These are phyloP conservation scores for Tuber aestivum DNA, from an alignment of 495 filamentous ascomycete genomes.

Conservation along the genomic window DNA sequence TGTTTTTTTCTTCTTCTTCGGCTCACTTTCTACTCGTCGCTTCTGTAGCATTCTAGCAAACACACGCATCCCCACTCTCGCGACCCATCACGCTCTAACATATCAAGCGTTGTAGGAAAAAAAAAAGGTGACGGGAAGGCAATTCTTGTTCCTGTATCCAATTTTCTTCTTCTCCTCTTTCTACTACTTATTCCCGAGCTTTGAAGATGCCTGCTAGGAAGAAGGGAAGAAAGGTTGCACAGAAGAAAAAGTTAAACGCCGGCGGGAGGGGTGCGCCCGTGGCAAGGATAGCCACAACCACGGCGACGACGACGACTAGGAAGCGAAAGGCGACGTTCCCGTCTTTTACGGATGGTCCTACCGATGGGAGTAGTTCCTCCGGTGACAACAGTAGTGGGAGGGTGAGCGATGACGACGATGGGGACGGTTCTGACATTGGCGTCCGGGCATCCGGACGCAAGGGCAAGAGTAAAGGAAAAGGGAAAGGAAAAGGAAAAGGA, in stretches of 20 bases:
- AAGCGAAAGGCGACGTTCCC: background rate
- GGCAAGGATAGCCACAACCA: background rate
- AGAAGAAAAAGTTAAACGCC: background rate
- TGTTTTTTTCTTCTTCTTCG: background rate
- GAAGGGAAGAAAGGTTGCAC: background rate
- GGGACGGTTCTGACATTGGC: background rate
- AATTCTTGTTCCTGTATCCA: background rate
- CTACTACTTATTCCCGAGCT: background rate
- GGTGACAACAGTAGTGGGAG: background rate
- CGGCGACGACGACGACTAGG: background rate
- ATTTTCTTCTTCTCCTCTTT: background rate
- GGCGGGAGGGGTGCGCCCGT: background rate
- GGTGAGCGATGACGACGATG: background rate
- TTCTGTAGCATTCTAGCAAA: background rate
- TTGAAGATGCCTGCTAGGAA: background rate
- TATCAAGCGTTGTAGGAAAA: background rate
- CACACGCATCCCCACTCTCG: background rate
- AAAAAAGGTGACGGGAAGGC: background rate
- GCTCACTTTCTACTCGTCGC: background rate
- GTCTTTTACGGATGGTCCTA: background rate
- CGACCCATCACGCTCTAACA: background rate
- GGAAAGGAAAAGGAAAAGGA: constrained; percentile 2
- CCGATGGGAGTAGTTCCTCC: background rate
- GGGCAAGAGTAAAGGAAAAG: background rate
- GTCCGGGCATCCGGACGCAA: background rate